These are phyloP conservation scores for Penicillium paneum DNA, from an alignment of 2,329 filamentous ascomycete species.

Conservation along the genomic window DNA sequence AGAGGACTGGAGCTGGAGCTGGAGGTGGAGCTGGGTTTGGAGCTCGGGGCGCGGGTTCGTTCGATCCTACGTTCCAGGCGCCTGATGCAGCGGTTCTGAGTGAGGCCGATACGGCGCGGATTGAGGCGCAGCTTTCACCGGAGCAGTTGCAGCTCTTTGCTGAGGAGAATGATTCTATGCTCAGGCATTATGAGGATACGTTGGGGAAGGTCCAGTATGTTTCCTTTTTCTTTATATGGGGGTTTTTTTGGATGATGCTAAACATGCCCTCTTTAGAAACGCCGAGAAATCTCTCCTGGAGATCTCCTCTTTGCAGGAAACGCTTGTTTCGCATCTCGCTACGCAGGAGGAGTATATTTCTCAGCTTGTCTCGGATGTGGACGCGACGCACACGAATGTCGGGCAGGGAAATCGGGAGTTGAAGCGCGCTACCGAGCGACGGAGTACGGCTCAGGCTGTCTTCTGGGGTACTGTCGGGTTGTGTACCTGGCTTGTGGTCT, in stretches of 20 bases:
- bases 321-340: slow-evolving; percentile 79
- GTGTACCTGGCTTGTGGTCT: slow-evolving; percentile 70
- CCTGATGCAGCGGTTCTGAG: slow-evolving; percentile 28
- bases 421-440: slow-evolving; percentile 71
- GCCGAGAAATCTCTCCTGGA: slow-evolving; percentile 88
- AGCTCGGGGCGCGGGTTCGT: background rate
- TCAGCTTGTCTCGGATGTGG: slow-evolving; percentile 79
- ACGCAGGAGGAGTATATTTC: slow-evolving; percentile 87
- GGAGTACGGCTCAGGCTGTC: slow-evolving; percentile 71
- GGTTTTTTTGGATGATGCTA: background rate
- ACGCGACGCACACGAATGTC: slow-evolving; percentile 79
- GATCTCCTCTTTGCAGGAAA: slow-evolving; percentile 86
- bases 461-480: slow-evolving; percentile 77
- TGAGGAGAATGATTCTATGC: slow-evolving; percentile 85
- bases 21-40: background rate
- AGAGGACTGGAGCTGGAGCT: background rate
- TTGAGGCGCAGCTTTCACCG: slow-evolving; percentile 63
- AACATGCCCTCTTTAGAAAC: slow-evolving; percentile 53
- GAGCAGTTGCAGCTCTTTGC: slow-evolving; percentile 94
- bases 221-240: background rate
- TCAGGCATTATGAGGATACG: slow-evolving; percentile 91
- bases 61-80: slow-evolving; percentile 20
- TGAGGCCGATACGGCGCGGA: slow-evolving; percentile 35
- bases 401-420: slow-evolving; percentile 87
- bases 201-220: slow-evolving; percentile 88